Base-by-base conservation (phyloP, 23 red algal species). In the Gracilaria gracilis region DNA sequence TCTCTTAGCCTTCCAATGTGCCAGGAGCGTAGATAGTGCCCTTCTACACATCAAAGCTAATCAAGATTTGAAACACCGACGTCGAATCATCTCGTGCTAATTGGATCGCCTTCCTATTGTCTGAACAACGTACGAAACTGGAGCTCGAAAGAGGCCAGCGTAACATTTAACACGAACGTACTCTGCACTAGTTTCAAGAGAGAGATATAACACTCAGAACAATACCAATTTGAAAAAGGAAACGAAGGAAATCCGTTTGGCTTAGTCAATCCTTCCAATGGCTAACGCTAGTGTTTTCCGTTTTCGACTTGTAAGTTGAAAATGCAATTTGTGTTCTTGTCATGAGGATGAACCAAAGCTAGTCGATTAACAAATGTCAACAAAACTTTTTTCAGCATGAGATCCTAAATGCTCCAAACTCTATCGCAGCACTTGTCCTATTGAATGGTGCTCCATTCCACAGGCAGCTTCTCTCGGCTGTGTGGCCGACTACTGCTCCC, bases 391-490 rank as follows among this genome's bases (percentile, higher is more conserved):
- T n/a, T 24, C 38, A 73, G 67, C 67, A 73, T 42, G 67, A 73
- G 3, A 40, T 73, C 67, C 44, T 73, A 7, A 73, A 40, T 44
- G 38, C 9, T 17, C 61, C 67, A 54, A 37, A 79, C 19, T 58
- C 39, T 33, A 89, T 89, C 47, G 85, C 62, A 25, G 85, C 71
- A 25, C 58, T 89, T n/a, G 71, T 91, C 24, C 58, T 91, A 38
- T 57, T 91, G 55, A 91, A 91, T 54, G 88, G 88, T 40, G 32
- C 76, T 9, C 6, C 40, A 9, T 28, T 91, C 38, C 6, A 20
- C 28, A 20, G 34, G 24, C 36, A 69, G 21, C 88, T 82, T 61
- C 39, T 82, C 0, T 13, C 40, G 28, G 47, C 78, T 73, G 78
- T 91, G 2, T 83, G 76, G 76, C 88, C 78, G 15, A 11, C 9